Percentiles rank a stretch among this genome's conserved stretches.
These are phyloP conservation scores for Penicillium glabrum DNA, from an alignment of 2,329 filamentous ascomycete species.

Conservation along the genomic window DNA sequence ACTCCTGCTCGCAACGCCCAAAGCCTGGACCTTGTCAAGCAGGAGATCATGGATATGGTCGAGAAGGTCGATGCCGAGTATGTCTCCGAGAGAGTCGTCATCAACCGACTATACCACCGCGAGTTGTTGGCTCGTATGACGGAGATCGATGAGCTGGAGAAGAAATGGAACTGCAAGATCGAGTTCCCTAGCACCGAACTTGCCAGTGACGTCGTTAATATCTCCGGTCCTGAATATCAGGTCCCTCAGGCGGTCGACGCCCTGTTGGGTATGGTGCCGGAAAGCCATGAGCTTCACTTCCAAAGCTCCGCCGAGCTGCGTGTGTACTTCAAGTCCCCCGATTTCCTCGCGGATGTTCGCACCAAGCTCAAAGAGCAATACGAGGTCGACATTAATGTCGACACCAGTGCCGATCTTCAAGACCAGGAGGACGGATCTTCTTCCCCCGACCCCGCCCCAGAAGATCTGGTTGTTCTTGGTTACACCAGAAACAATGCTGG, in stretches of 20 bases:
- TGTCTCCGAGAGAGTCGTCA: slow-evolving; percentile 87
- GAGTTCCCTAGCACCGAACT: slow-evolving; percentile 97
- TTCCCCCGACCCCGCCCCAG: slow-evolving; percentile 48
- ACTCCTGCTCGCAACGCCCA: slow-evolving; percentile 96
- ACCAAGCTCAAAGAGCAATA: slow-evolving; percentile 87
- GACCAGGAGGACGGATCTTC: slow-evolving; percentile 35
- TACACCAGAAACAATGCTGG: slow-evolving; percentile 98
- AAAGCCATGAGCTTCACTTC: slow-evolving; percentile 88
- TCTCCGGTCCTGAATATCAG: slow-evolving; percentile 97
- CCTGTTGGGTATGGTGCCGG: slow-evolving; percentile 95
- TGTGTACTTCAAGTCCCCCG: slow-evolving; percentile 76
- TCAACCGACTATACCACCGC: slow-evolving; percentile 93
- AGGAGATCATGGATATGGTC: slow-evolving; percentile 99
- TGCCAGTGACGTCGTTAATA: slow-evolving; percentile 92
- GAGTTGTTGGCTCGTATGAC: slow-evolving; percentile 84
- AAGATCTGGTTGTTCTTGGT: slow-evolving; percentile 65
- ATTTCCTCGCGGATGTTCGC: slow-evolving; percentile 77
- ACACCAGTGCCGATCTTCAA: slow-evolving; percentile 44
- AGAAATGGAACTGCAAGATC: slow-evolving; percentile 99
- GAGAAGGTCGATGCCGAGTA: slow-evolving; percentile 97
- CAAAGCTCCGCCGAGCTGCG: slow-evolving; percentile 73
- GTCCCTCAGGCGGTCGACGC: slow-evolving; percentile 95
- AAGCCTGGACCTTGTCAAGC: slow-evolving; percentile 94
- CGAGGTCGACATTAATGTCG: slow-evolving; percentile 80
- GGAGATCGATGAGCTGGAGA: slow-evolving; percentile 92